Evolutionary conservation across 495 filamentous ascomycete genomes (phyloP), one percentile per base, ranked within the genome.

Genomic region (Evernia prunastri): DNA sequence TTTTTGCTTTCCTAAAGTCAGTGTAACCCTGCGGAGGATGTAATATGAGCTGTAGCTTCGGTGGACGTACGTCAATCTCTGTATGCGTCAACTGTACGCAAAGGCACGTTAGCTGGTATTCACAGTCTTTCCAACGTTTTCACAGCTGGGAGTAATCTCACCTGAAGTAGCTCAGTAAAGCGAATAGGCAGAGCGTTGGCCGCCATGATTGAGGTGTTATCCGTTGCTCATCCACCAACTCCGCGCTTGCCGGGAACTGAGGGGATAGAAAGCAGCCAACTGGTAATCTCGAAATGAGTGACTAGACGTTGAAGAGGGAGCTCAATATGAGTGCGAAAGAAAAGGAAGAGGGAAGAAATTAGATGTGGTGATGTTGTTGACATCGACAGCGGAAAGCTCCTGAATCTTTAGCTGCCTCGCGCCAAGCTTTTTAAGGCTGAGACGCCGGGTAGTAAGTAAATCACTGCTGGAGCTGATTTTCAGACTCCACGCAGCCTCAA

Each of bases 121-220:
- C 27, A 33, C 12, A 37, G 25, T 61, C 20, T 58, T 56, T 29
- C 58, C 42, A 61, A 63, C 11, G 6, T 3, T 27, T 3, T 17
- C n/a, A 29, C 31, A 27, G 40, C n/a, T 20, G n/a, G 13, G 27
- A 39, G 20, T 39, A 18, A 63, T 64, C 63, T 74, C 82, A 96
- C 89, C 85, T 89, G 89, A 72, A 95, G 80, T 72, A 96, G 83
- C 85, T 97, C 92, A 75, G 88, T 90, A 76, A 97, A 97, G 78
- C 90, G 90, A 81, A 97, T 97, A 69, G 92, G 92, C 69, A 96
- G 77, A 49, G 73, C 71, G 47, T 59, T 64, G 59, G 63, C 65
- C 71, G 84, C 83, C 82, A 86, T 87, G 85, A 83, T 89, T 61
- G 47, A 39, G 12, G 33, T 36, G 25, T 51, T 59, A 20, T 27